Conservation (phyloP, 305 asterid genomes). For the Fraxinus xanthoxyloides region DNA sequence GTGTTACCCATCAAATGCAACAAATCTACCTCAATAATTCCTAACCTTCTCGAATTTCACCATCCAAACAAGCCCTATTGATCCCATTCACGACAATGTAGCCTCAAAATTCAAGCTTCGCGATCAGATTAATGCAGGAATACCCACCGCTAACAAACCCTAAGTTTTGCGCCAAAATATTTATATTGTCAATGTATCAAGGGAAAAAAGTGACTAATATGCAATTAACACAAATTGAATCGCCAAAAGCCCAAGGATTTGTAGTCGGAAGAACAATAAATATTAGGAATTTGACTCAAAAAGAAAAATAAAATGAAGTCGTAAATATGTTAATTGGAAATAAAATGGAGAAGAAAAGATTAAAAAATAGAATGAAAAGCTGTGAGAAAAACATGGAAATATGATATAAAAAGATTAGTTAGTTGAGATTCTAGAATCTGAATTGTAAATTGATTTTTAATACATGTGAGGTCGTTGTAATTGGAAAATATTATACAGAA, state of each 20-base stretch:
- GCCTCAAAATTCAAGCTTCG: neutral
- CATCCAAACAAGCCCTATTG: constrained; percentile 15
- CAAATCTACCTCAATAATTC: constrained; percentile 6
- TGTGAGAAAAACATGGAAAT: neutral
- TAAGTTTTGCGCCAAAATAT: neutral
- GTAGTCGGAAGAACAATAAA: neutral
- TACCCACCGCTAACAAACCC: constrained; percentile 18
- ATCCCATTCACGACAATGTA: constrained; percentile 35
- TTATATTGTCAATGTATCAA: constrained; percentile 8
- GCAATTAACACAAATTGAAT: constrained; percentile 3
- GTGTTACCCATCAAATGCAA: constrained; percentile 68
- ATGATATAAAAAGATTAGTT: neutral
- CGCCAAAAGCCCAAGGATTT: constrained; percentile 4
- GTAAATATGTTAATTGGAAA: neutral
- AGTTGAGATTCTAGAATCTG: neutral
- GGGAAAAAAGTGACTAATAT: constrained; percentile 1
- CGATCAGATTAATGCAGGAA: constrained; percentile 17
- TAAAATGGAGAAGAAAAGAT: neutral
- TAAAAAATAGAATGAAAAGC: neutral
- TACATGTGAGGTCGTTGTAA: neutral
- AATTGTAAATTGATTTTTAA: neutral
- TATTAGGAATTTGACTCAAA: neutral
- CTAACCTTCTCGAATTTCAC: constrained; percentile 35
- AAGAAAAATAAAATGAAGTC: constrained; percentile 1
- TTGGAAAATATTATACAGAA: neutral